These are phyloP conservation scores for Paramyrothecium roridum DNA, from an alignment of 2,329 filamentous ascomycete genomes.

Conservation along the genomic window DNA sequence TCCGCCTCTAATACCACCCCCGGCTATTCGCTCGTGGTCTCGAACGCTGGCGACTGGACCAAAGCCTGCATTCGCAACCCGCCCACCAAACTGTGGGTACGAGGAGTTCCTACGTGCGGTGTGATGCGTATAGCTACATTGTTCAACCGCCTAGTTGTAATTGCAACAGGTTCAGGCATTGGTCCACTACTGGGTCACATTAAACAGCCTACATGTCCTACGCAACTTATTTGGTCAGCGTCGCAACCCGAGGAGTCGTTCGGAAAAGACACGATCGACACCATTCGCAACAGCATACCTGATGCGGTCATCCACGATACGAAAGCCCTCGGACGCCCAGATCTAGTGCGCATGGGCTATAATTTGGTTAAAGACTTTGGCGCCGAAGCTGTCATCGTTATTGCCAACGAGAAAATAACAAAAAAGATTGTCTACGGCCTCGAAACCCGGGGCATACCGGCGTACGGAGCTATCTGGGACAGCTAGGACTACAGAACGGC, in stretches of 20 bases:
- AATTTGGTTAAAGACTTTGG: slow-evolving; percentile 54
- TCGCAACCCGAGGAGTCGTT: slow-evolving; percentile 60
- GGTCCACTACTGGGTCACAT: slow-evolving; percentile 64
- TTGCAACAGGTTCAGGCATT: slow-evolving; percentile 72
- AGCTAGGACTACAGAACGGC: slow-evolving; percentile 20
- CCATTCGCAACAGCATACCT: slow-evolving; percentile 55
- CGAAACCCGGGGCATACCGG: slow-evolving; percentile 61
- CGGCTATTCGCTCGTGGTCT: slow-evolving; percentile 67
- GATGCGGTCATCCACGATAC: slow-evolving; percentile 68
- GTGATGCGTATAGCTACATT: slow-evolving; percentile 65
- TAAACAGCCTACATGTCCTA: slow-evolving; percentile 43
- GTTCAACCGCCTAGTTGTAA: slow-evolving; percentile 62
- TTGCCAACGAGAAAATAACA: slow-evolving; percentile 68
- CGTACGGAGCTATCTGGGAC: slow-evolving; percentile 75
- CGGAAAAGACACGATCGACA: slow-evolving; percentile 51
- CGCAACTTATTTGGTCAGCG: slow-evolving; percentile 68
- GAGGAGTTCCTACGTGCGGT: slow-evolving; percentile 64
- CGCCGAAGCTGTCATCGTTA: slow-evolving; percentile 69
- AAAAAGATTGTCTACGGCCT: slow-evolving; percentile 66
- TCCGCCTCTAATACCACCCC: slow-evolving; percentile 16
- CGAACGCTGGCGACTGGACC: slow-evolving; percentile 76
- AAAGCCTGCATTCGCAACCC: slow-evolving; percentile 57
- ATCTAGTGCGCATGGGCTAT: slow-evolving; percentile 47
- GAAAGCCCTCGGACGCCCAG: slow-evolving; percentile 52
- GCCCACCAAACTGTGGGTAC: slow-evolving; percentile 62